Evolutionary conservation across 805 yeast genomes (phyloP), one percentile per base, ranked within the genome.

Genomic region (Wickerhamomyces chaumierensis): DNA sequence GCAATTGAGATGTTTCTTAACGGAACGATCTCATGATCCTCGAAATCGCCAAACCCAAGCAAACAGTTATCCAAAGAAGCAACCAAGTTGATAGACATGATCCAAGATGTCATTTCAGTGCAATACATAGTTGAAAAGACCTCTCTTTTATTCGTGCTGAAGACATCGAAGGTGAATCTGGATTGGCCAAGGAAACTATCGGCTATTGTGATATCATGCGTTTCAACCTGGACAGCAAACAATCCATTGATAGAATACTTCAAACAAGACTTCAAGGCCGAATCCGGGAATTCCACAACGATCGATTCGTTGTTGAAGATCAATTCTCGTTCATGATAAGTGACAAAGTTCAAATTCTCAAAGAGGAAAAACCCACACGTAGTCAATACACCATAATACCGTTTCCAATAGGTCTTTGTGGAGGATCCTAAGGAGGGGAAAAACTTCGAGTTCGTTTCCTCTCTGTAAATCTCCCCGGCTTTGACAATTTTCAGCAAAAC

Each of bases 31-130:
- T 55, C 68, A 34, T 42, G 39, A 33, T 44, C 36, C 14, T 35
- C 21, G 20, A 33, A 27, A 5, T 28, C n/a, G 5, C 36, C 39
- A 12, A 39, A 36, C 31, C 47, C 59, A 47, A 58, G 36, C 7
- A 45, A 42, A 37, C 68, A 64, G 2, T 68, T 57, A 29, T 65
- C 66, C 39, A 73, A 53, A 0, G 78, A 64, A 1, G 77, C 65
- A 7, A 72, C 59, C 45, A 63, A 68, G 45, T 77, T 76, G 48
- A 77, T 71, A 7, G 71, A 55, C 27, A 61, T 62, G 31, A 78
- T 66, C 88, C 88, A 81, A 18, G 70, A 69, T n/a, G 57, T 50
- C 56, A 70, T 58, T 32, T 76, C 83, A 18, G 56, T 56, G n/a
- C 54, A 52, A 18, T 60, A 58, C 6, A 52, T 56, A 13, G 76